phyloP scores from a whole-genome alignment of 495 filamentous ascomycete species.

The Venustampulla echinocandica region DNA sequence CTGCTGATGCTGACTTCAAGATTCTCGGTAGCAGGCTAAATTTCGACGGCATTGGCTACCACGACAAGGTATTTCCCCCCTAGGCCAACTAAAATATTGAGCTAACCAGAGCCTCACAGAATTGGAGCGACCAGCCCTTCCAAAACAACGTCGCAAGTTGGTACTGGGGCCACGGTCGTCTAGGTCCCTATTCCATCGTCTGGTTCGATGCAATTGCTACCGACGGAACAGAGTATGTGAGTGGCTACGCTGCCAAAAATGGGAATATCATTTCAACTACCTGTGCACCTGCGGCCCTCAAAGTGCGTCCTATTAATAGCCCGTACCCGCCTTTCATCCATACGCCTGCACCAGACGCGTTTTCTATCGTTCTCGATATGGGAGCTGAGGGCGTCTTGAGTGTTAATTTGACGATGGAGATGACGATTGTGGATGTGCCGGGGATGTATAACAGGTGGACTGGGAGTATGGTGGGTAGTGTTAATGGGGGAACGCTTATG shows the following conservation, averaged over 20 bases:
- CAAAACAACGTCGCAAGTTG: slow-evolving; percentile 13
- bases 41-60: slow-evolving; percentile 33
- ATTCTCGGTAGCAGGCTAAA: slow-evolving; percentile 23
- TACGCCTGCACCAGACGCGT: slow-evolving; percentile 6
- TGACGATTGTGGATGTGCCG: background rate
- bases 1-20: slow-evolving; percentile 24
- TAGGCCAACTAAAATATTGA: background rate
- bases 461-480: slow-evolving; percentile 1
- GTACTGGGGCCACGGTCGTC: slow-evolving; percentile 36
- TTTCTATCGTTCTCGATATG: slow-evolving; percentile 12
- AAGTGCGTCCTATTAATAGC: slow-evolving; percentile 12
- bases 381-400: slow-evolving; percentile 5
- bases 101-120: slow-evolving; percentile 12
- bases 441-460: slow-evolving; percentile 3
- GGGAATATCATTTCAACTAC: slow-evolving; percentile 15
- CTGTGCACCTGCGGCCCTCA: slow-evolving; percentile 5
- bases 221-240: slow-evolving; percentile 24
- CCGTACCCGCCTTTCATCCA: slow-evolving; percentile 12
- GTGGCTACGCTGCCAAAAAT: slow-evolving; percentile 27
- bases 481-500: background rate
- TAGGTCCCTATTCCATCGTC: slow-evolving; percentile 32
- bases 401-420: slow-evolving; percentile 2
- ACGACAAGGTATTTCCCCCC: slow-evolving; percentile 29
- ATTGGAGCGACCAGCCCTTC: slow-evolving; percentile 28
- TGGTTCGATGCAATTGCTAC: slow-evolving; percentile 31